Evolutionary conservation across 1,284 basidiomycete genomes (phyloP).

Genomic region (Coriolopsis trogii): DNA sequence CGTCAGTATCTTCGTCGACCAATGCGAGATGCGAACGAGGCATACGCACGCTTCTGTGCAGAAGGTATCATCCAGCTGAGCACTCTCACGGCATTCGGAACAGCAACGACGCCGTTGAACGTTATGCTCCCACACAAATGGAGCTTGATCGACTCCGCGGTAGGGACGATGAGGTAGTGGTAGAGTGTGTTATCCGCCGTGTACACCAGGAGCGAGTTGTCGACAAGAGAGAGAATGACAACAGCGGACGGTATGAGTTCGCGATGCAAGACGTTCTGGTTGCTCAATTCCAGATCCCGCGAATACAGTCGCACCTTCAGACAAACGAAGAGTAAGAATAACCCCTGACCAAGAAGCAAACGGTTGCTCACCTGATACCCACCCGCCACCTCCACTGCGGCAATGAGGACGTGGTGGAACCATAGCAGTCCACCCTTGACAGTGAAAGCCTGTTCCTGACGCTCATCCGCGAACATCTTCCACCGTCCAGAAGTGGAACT

Average conservation of each 20-base stretch:
- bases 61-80: conserved; percentile 97
- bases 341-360: neutral
- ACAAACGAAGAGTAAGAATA: neutral
- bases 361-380: conserved; percentile 68
- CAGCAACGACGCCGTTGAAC: conserved; percentile 89
- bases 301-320: conserved; percentile 90
- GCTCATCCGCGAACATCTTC: conserved; percentile 86
- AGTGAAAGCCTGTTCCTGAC: conserved; percentile 88
- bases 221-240: conserved; percentile 87
- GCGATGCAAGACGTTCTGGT: conserved; percentile 83
- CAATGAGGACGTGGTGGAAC: conserved; percentile 97
- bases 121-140: conserved; percentile 94
- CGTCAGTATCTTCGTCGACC: conserved; percentile 7
- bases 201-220: conserved; percentile 96
- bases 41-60: conserved; percentile 83
- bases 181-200: conserved; percentile 95
- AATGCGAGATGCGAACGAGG: conserved; percentile 1
- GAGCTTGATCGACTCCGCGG: conserved; percentile 81
- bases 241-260: conserved; percentile 82
- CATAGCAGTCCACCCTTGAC: conserved; percentile 94
- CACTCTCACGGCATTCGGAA: conserved; percentile 85
- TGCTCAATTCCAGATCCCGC: conserved; percentile 90
- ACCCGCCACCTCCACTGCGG: conserved; percentile 82
- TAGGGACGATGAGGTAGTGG: conserved; percentile 92
- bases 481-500: conserved; percentile 93